Evolutionary conservation across 768 basidiomycete genomes (phyloP).

Genomic region (Albatrellus ellisii): DNA sequence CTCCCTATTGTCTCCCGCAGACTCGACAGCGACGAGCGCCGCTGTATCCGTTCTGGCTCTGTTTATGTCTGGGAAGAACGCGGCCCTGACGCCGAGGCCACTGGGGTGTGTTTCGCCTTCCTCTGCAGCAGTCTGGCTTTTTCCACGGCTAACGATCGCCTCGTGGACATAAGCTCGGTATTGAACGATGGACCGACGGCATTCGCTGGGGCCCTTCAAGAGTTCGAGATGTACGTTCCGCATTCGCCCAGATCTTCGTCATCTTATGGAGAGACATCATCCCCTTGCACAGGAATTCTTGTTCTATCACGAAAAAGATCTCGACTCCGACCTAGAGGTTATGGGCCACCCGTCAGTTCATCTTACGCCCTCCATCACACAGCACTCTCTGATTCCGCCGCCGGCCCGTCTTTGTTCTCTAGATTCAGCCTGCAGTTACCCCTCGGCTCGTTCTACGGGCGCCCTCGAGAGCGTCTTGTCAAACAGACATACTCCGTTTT

Average conservation of each 20-base stretch:
- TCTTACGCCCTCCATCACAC: too few relatives aligned
- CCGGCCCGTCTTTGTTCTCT: too few relatives aligned
- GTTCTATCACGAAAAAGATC: slow-evolving; percentile 60
- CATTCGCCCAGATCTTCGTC: not conserved
- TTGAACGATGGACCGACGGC: slow-evolving; percentile 73
- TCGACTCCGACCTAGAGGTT: slow-evolving; percentile 18
- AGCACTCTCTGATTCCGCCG: too few relatives aligned
- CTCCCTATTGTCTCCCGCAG: slow-evolving; percentile 60
- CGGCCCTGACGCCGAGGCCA: slow-evolving; percentile 49
- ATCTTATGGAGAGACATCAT: not conserved
- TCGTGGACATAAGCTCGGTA: slow-evolving; percentile 36
- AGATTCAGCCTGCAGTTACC: slow-evolving; percentile 15
- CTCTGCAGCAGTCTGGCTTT: not conserved
- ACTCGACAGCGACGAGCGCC: slow-evolving; percentile 64
- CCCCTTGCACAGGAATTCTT: slow-evolving; percentile 47
- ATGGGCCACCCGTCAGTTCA: slow-evolving; percentile 13
- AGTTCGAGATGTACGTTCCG: slow-evolving; percentile 21
- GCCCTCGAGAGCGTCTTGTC: slow-evolving; percentile 37
- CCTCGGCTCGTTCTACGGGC: slow-evolving; percentile 17
- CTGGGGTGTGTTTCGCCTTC: slow-evolving; percentile 34
- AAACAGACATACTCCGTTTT: slow-evolving; percentile 78
- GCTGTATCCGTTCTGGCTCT: slow-evolving; percentile 54
- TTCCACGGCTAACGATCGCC: too few relatives aligned
- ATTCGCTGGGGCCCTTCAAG: slow-evolving; percentile 65
- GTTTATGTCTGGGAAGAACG: slow-evolving; percentile 83